Base-by-base conservation (phyloP, 2,329 filamentous ascomycete species). In the Cladophialophora chaetospira region DNA sequence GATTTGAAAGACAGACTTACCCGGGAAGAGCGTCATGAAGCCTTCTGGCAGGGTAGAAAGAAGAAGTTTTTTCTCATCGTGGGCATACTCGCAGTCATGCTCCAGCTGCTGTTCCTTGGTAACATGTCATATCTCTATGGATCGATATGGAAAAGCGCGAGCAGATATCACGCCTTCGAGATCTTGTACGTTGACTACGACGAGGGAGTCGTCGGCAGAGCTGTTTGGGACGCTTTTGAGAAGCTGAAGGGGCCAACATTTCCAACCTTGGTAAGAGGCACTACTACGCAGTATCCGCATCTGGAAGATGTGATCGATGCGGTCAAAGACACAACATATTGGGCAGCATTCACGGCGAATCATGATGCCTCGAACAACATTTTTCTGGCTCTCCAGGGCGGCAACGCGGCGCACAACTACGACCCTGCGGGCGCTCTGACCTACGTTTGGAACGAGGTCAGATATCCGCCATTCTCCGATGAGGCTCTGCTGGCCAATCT, bases 371-470 rank as follows among this genome's bases (percentile, higher is more conserved):
- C 75, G 0, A 58, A 61, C 2, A 66, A 68, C 3, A 67, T 80
- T 2, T 53, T 65, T 13, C 65, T 68, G 10, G 75, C 74, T 0
- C 58, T 79, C 4, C 55, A 66, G 3, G 71, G 71, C 17, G 70
- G 68, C 19, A 46, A 66, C 2, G 66, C 70, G 3, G 69, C 70
- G 1, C 53, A 66, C 4, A 58, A 56, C 0, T 79, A 78, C 63
- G 67, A 77, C 47, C 50, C 63, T 3, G 60, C 56, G 26, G 55
- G 73, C 47, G 68, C 73, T 3, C 57, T 79, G 2, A 71, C 69
- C 5, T 72, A 73, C 36, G 66, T 78, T 53, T 79, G 75, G 74
- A 79, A 79, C 58, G 71, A 76, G 58, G 75, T 73, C 5, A 71
- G 73, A 6, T 79, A 79, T 62, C 63, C 76, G 0, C 65, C 72